These are phyloP conservation scores for Wallacemonas collosoma DNA, from an alignment of 208 protist genomes.

Conservation along the genomic window DNA sequence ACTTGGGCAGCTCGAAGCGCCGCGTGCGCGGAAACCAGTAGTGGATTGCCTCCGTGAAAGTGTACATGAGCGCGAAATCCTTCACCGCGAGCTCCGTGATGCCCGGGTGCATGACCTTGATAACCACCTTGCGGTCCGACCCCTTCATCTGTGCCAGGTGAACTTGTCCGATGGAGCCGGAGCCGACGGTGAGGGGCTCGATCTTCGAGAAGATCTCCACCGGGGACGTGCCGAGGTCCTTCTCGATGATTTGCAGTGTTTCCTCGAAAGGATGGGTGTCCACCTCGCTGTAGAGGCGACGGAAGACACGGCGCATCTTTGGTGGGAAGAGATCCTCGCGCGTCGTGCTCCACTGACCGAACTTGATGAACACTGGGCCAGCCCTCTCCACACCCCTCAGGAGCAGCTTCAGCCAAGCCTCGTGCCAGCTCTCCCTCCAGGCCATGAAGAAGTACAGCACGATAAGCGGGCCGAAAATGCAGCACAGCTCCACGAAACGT, in stretches of 20 bases:
- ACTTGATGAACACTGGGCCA: constrained; percentile 91
- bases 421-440: constrained; percentile 47
- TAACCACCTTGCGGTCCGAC: constrained; percentile 63
- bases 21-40: constrained; percentile 40
- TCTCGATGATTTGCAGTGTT: constrained; percentile 68
- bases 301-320: constrained; percentile 78
- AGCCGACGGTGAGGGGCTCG: constrained; percentile 71
- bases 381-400: constrained; percentile 75
- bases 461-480: constrained; percentile 76
- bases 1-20: constrained; percentile 59
- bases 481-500: constrained; percentile 58
- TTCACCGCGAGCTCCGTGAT: constrained; percentile 86
- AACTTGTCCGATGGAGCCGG: constrained; percentile 92
- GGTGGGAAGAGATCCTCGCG: constrained; percentile 86
- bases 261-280: constrained; percentile 70
- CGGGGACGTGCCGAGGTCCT: constrained; percentile 73
- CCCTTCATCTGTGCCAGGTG: constrained; percentile 77
- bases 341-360: constrained; percentile 91
- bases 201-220: constrained; percentile 70
- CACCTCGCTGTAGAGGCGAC: constrained; percentile 81
- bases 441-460: constrained; percentile 80
- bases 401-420: constrained; percentile 71
- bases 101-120: constrained; percentile 91
- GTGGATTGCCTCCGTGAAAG: constrained; percentile 40
- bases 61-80: constrained; percentile 83